Base-by-base conservation (phyloP, 1,139 yeast genomes). In the Lodderomyces orthopsilosis region DNA sequence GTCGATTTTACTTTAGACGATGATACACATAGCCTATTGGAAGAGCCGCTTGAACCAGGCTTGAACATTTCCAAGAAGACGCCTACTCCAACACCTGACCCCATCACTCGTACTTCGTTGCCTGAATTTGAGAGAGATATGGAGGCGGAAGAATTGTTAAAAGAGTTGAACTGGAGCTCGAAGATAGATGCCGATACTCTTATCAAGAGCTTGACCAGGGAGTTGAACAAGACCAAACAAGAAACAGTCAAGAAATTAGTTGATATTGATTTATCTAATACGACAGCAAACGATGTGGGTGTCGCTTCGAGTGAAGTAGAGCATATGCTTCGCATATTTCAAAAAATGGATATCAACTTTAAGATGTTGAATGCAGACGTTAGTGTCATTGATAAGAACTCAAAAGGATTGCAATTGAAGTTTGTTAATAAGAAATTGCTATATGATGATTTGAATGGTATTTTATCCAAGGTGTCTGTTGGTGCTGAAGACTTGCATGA, bases 351-450 rank as follows among this genome's bases (percentile, higher is more conserved):
- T 46, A 56, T 70, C 21, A 70, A 65, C 43, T 68, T 73, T 48
- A 66, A 64, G 42, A 55, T 62, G 35, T 52, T 88, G 41, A 76
- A 83, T 3, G 80, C 80, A 6, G 93, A 86, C 47, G 80, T 90
- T 41, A 75, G 77, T 39, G 77, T 75, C 43, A 83, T 90, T 41
- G 96, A 90, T 58, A 70, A 74, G 36, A 87, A 86, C 56, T 83
- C 90, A 1, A 81, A 83, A 53, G 96, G 96, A 41, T 65, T 90
- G 27, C 97, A 91, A 63, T 85, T 90, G 3, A 85, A 83, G 53
- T 81, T 93, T 4, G 83, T 88, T 33, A 91, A 91, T 62, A 88
- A 87, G 61, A 87, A 87, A 54, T 62, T 75, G 17, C 68, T 91
- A 35, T 84, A 82, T 72, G 78, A 76, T 42, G 93, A 87, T 46